Evolutionary conservation across 106 monocot genomes (phyloP), one percentile per base, ranked within the genome.

Genomic region (Dioscorea alata): DNA sequence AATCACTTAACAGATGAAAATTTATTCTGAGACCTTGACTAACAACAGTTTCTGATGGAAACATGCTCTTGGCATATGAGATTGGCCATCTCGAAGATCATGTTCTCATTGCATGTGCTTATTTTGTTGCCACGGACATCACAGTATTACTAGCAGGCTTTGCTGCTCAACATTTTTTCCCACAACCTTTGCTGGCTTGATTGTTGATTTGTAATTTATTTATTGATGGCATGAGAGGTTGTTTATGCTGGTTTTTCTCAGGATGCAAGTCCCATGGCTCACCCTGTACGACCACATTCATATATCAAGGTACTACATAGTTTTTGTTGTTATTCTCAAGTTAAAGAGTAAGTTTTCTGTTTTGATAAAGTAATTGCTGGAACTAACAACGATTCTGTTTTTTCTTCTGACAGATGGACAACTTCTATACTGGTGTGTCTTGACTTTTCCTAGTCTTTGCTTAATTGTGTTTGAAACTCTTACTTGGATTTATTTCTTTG

Each of bases 201-300:
- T 10, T 42, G 42, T 42, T 42, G 42, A 8, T 42, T 42, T 42
- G 42, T 42, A 42, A 42, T 42, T 42, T 42, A 6, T 42, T 42
- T 42, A 10, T 42, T 42, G 6, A 6, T 42, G 6, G 42, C 2
- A 1, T 42, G 42, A 6, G 10, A 42, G 42, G 42, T 42, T 42
- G 28, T 72, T 69, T 61, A 20, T 70, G 48, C 6, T 50, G 32
- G 56, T 67, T 23, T 42, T 34, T 72, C 53, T 54, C 63, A 99
- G 97, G 97, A 99, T 85, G 82, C 93, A 74, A 89, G 97, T 20
- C 97, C 97, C 4, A 99, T 99, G 92, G 92, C 97, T 62, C 97
- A 99, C 67, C 97, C 97, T 69, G 81, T 99, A 65, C 97, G 97
- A 0, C 97, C 97, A 33, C 97, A 99, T 78, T 99, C 97, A 52